These are phyloP conservation scores for Butyriboletus loyo DNA, from an alignment of 768 basidiomycete genomes.

Conservation along the genomic window DNA sequence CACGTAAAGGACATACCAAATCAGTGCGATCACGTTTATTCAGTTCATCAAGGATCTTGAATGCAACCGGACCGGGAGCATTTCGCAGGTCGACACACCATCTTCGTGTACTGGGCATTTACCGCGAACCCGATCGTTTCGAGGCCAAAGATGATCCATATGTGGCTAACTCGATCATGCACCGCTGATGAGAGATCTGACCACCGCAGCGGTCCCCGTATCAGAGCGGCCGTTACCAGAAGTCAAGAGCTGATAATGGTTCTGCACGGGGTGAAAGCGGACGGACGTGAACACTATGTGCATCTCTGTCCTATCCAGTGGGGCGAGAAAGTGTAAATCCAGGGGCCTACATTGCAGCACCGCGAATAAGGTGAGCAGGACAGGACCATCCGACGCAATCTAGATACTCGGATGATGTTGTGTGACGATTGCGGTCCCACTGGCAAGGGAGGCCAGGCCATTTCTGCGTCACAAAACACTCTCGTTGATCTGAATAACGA, in stretches of 20 bases:
- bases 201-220: neutral
- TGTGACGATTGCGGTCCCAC: too few relatives aligned
- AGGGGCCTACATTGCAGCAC: too few relatives aligned
- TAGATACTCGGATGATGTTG: too few relatives aligned
- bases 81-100: slow-evolving; percentile 33
- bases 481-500: too few relatives aligned
- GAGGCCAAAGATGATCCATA: slow-evolving; percentile 25
- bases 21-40: slow-evolving; percentile 20
- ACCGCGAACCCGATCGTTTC: slow-evolving; percentile 25
- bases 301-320: too few relatives aligned
- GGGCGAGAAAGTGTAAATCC: too few relatives aligned
- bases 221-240: slow-evolving; percentile 11
- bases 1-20: slow-evolving; percentile 12
- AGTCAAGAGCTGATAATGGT: slow-evolving; percentile 18
- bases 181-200: neutral
- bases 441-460: too few relatives aligned
- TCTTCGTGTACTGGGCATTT: slow-evolving; percentile 26
- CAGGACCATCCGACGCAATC: too few relatives aligned
- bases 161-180: slow-evolving; percentile 18
- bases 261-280: neutral
- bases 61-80: slow-evolving; percentile 10
- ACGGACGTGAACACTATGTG: neutral
- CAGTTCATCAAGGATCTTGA: slow-evolving; percentile 10
- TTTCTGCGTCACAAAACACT: too few relatives aligned
- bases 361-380: too few relatives aligned